Base-by-base conservation (phyloP, 164 flowering plant species). In the Nelumbo lutea region DNA sequence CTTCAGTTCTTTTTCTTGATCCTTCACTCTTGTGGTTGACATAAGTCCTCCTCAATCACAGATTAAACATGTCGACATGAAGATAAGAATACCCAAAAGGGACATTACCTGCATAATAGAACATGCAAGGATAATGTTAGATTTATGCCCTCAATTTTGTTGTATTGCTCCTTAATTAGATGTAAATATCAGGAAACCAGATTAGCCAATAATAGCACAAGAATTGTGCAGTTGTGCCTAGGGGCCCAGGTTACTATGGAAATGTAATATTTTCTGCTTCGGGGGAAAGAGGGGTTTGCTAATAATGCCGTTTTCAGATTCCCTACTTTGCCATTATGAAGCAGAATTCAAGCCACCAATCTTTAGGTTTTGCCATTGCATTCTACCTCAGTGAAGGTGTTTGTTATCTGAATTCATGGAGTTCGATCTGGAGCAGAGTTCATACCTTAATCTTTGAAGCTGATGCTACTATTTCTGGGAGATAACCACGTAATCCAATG, bases 401-500 rank as follows among this genome's bases (percentile, higher is more conserved):
- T 27, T 27, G 27, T 27, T 27, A 27, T 27, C 27, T 27, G 27
- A 27, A 27, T 27, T 27, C 27, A 27, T 27, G 27, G 27, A 27
- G 27, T 27, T 27, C 27, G 27, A 27, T 27, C 27, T 27, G 27
- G 27, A 27, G 27, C 27, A 27, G 27, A 27, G 27, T 27, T 62
- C 77, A 79, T 72, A 82, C 87, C 45, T 75, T 75, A 14, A 48
- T 63, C 52, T 38, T 52, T 1, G 75, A 75, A 73, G 84, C 79
- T 3, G 87, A 79, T 52, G 68, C 69, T 13, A 75, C 50, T 48
- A 11, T 4, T 10, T 61, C 75, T 2, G 93, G 91, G 70, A 87
- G 87, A 79, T 69, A 58, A 50, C 86, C 86, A 40, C 78, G 87
- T 45, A 88, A 67, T 4, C 97, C 98, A 59, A 90, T 76, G 63